Conservation (phyloP, 2,329 filamentous ascomycete species). For the Lachnellula willkommii region DNA sequence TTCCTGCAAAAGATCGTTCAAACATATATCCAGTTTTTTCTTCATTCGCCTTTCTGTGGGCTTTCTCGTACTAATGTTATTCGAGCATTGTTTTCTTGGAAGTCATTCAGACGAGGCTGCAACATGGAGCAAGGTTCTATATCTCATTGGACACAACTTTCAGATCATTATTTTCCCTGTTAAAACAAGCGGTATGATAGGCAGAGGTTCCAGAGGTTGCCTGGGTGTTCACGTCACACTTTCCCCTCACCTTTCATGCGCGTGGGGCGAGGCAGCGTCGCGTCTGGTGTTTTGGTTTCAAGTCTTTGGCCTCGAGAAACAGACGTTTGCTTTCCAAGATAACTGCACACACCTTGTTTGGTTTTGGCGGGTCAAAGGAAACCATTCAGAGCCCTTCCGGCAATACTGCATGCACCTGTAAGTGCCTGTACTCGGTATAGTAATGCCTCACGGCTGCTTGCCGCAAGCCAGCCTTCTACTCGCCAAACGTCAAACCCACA, state of each 20-base stretch:
- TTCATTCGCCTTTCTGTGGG: no score
- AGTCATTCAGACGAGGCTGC: no score
- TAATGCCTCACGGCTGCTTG: neutral
- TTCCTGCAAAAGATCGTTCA: no score
- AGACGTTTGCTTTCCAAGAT: neutral
- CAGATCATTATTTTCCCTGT: neutral
- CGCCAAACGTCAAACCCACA: neutral
- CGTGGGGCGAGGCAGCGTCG: conserved; percentile 15
- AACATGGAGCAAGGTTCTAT: no score
- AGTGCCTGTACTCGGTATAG: neutral
- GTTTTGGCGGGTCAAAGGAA: neutral
- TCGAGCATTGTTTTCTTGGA: no score
- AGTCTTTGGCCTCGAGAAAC: conserved; percentile 7
- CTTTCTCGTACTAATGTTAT: no score
- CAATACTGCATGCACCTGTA: neutral
- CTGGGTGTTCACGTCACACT: conserved; percentile 4
- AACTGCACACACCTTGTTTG: neutral
- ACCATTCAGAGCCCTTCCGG: neutral
- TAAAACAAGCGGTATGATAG: neutral
- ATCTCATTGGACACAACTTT: no score
- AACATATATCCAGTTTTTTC: no score
- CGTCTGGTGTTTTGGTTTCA: conserved; percentile 14
- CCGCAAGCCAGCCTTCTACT: conserved; percentile 7
- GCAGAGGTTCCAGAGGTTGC: neutral
- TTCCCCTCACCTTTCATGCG: conserved; percentile 11